Base-by-base conservation (phyloP, 2,329 filamentous ascomycete species). In the Cordyceps farinosa region DNA sequence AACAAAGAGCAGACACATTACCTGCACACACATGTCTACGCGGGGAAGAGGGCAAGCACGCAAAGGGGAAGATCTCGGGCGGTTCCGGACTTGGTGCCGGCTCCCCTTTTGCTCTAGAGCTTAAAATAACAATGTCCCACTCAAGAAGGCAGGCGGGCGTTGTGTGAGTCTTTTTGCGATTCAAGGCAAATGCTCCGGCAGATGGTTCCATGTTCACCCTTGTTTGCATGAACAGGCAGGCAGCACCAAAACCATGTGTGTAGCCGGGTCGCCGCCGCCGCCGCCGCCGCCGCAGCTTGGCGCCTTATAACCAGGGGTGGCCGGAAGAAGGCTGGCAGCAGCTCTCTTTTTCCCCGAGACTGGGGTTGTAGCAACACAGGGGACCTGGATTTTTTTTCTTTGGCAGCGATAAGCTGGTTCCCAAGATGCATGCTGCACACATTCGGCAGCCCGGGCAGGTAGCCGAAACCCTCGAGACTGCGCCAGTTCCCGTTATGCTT, bases 51-150 rank as follows among this genome's bases (percentile, higher is more conserved):
- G 22, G 17, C 17, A 29, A 30, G 32, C 30, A 50, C 0, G 4
- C 11, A 29, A 36, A 38, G 11, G 30, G 22, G n/a, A 47, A 34
- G 40, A 57, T 59, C 56, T 59, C 55, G 55, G 55, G 55, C 55
- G 44, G 55, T 58, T 36, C 56, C 56, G 56, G 56, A 34, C 34
- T 44, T 38, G n/a, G 22, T 32, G 17, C 27, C 29, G 17, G 48
- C 30, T 51, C 29, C 11, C 29, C 30, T 29, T 22, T 32, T 22
- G 17, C 10, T 50, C 27, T 50, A 44, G 15, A 17, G 22, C 22
- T 22, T 22, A 22, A 22, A 22, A 22, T 22, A 22, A 22, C 22
- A 22, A 22, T 22, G 22, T 22, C 22, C 22, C 22, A 1, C 22
- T 22, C 22, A 22, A 22, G 22, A 22, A 22, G 22, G 22, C 22